These are phyloP conservation scores for Monilinia polystroma DNA, from an alignment of 2,329 filamentous ascomycete genomes.

Conservation along the genomic window DNA sequence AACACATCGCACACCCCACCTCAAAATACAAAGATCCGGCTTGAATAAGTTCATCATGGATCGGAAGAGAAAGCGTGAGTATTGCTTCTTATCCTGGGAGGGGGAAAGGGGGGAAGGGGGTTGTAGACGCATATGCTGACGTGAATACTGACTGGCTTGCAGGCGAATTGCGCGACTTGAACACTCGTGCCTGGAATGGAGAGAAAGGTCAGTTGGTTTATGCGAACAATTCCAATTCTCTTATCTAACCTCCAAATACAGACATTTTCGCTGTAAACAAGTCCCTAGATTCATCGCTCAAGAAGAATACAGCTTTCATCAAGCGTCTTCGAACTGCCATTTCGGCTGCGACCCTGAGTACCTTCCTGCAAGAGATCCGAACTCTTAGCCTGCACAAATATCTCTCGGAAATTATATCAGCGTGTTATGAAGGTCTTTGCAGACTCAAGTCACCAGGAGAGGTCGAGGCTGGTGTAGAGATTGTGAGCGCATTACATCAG, in stretches of 20 bases:
- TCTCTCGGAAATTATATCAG: constrained; percentile 93
- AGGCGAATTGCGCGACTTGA: constrained; percentile 91
- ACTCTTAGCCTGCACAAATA: constrained; percentile 93
- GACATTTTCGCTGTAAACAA: constrained; percentile 55
- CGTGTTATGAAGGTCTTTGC: constrained; percentile 91
- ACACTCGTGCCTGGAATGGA: constrained; percentile 83
- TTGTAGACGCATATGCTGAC: constrained; percentile 29
- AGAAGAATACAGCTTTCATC: constrained; percentile 98
- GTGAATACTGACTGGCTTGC: constrained; percentile 25
- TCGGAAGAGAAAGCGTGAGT: constrained; percentile 62
- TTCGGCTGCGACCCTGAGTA: constrained; percentile 72
- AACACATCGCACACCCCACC: constrained; percentile 34
- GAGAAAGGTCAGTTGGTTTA: constrained; percentile 66
- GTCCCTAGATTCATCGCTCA: constrained; percentile 89
- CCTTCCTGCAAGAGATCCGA: constrained; percentile 86
- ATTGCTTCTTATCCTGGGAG: neutral
- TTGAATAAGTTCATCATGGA: constrained; percentile 50
- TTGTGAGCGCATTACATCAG: constrained; percentile 92
- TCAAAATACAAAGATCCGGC: constrained; percentile 28
- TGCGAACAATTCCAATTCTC: constrained; percentile 9
- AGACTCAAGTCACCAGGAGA: constrained; percentile 90
- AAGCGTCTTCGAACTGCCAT: constrained; percentile 91
- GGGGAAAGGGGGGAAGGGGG: no score
- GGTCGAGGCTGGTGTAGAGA: constrained; percentile 86
- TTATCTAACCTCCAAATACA: constrained; percentile 28